phyloP scores from a whole-genome alignment of 352 stramenopile genomes.

The Pythium phragmitis region DNA sequence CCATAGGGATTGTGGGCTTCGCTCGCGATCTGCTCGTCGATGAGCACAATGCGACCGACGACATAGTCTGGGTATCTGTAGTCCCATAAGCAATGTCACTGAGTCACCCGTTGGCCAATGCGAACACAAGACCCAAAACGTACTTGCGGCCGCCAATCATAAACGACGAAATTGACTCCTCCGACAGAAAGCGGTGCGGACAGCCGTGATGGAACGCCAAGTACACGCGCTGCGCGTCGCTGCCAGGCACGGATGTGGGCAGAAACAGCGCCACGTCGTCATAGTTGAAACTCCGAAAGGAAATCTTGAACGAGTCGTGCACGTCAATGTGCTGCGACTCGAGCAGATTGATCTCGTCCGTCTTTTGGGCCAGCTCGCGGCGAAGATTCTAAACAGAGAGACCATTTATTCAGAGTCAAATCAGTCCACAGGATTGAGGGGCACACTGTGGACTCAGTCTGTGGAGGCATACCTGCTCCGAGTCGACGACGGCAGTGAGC shows the following conservation, averaged over 20 bases:
- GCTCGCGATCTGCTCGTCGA: slow-evolving; percentile 82
- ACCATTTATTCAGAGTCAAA: slow-evolving; percentile 9
- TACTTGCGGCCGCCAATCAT: slow-evolving; percentile 80
- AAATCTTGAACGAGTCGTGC: slow-evolving; percentile 82
- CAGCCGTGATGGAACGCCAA: slow-evolving; percentile 85
- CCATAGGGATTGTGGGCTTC: slow-evolving; percentile 82
- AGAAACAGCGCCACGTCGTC: slow-evolving; percentile 86
- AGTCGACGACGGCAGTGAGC: slow-evolving; percentile 52
- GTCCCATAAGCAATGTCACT: neutral
- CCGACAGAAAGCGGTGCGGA: slow-evolving; percentile 82
- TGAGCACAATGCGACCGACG: slow-evolving; percentile 83
- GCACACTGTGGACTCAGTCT: neutral
- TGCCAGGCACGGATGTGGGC: slow-evolving; percentile 76
- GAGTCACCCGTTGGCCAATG: neutral
- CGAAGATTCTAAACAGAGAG: slow-evolving; percentile 33
- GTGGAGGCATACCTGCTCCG: slow-evolving; percentile 42
- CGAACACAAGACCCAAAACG: slow-evolving; percentile 11
- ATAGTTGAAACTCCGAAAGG: slow-evolving; percentile 78
- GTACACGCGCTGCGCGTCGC: slow-evolving; percentile 77
- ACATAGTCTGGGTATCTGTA: slow-evolving; percentile 87
- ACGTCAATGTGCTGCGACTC: slow-evolving; percentile 53
- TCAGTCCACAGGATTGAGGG: neutral
- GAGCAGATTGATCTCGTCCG: slow-evolving; percentile 60
- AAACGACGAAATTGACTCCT: slow-evolving; percentile 88
- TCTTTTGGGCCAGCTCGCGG: slow-evolving; percentile 52